Evolutionary conservation across 192 early-diverging fungal genomes (phyloP).

Genomic region (Cladochytrium replicatum): DNA sequence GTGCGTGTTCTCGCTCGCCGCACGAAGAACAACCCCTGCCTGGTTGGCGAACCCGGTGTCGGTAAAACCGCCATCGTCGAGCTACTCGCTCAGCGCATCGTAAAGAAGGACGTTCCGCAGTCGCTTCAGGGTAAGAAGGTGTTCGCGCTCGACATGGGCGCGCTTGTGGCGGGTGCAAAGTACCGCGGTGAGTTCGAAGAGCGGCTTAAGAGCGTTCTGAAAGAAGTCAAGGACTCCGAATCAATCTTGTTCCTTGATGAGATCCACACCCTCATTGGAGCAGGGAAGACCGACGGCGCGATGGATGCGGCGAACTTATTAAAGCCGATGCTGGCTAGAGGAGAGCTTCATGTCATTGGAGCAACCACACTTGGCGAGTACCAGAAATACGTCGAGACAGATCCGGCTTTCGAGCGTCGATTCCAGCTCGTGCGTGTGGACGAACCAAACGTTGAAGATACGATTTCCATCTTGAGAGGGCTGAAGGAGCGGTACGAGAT

Average conservation of each 20-base stretch:
- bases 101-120: constrained; percentile 83
- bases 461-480: constrained; percentile 71
- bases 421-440: constrained; percentile 66
- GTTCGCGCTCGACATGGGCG: constrained; percentile 94
- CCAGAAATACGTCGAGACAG: constrained; percentile 83
- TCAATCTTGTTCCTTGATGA: constrained; percentile 98
- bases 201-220: constrained; percentile 88
- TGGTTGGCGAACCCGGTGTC: constrained; percentile 73
- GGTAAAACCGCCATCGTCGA: constrained; percentile 82
- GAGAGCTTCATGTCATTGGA: constrained; percentile 90
- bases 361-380: constrained; percentile 95
- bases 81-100: constrained; percentile 89
- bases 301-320: constrained; percentile 97
- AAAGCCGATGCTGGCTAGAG: constrained; percentile 97
- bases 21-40: constrained; percentile 85
- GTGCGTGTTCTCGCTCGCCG: constrained; percentile 84
- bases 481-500: constrained; percentile 68
- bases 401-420: constrained; percentile 71
- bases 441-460: constrained; percentile 65
- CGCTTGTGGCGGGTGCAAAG: constrained; percentile 83
- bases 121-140: constrained; percentile 70
- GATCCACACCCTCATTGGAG: constrained; percentile 89
- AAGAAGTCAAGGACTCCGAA: constrained; percentile 85
- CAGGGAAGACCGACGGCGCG: constrained; percentile 79
- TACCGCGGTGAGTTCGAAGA: constrained; percentile 98